phyloP scores from a whole-genome alignment of 2,329 filamentous ascomycete genomes.

The Didymella exigua region DNA sequence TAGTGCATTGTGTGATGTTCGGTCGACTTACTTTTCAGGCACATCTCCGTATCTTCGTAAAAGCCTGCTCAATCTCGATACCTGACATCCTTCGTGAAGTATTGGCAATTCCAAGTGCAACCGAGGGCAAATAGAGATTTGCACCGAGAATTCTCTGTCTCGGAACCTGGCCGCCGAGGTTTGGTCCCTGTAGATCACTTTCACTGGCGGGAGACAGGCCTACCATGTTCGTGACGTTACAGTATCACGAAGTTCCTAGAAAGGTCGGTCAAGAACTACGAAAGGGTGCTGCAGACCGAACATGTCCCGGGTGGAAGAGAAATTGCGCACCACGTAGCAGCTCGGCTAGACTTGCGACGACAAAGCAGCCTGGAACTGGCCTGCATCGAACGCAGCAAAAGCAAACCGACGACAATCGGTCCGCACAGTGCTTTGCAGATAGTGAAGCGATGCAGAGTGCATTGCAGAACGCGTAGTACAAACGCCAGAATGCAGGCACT shows the following conservation, averaged over 20 bases:
- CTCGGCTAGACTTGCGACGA: conserved; percentile 6
- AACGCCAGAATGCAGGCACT: conserved; percentile 10
- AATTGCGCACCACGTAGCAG: neutral
- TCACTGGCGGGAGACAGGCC: conserved; percentile 14
- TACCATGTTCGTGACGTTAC: conserved; percentile 12
- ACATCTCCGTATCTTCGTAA: conserved; percentile 5
- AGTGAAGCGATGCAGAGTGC: conserved; percentile 12
- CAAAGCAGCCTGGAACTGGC: neutral
- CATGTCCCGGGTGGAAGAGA: neutral
- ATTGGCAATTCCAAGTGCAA: conserved; percentile 11
- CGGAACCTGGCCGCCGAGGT: conserved; percentile 4
- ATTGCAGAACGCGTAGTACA: conserved; percentile 18
- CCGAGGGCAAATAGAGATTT: conserved; percentile 16
- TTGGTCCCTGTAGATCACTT: conserved; percentile 20
- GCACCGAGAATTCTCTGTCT: conserved; percentile 10
- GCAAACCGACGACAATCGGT: conserved; percentile 12
- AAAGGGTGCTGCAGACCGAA: conserved; percentile 7
- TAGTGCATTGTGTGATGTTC: conserved; percentile 6
- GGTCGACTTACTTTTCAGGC: conserved; percentile 1
- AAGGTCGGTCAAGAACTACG: conserved; percentile 6
- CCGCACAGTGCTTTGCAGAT: conserved; percentile 6
- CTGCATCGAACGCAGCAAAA: conserved; percentile 16
- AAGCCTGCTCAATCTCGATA: conserved; percentile 9
- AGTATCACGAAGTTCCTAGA: conserved; percentile 3
- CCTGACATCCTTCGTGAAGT: conserved; percentile 4